Base-by-base conservation (phyloP, 768 basidiomycete species). In the Austroboletus eburneus region DNA sequence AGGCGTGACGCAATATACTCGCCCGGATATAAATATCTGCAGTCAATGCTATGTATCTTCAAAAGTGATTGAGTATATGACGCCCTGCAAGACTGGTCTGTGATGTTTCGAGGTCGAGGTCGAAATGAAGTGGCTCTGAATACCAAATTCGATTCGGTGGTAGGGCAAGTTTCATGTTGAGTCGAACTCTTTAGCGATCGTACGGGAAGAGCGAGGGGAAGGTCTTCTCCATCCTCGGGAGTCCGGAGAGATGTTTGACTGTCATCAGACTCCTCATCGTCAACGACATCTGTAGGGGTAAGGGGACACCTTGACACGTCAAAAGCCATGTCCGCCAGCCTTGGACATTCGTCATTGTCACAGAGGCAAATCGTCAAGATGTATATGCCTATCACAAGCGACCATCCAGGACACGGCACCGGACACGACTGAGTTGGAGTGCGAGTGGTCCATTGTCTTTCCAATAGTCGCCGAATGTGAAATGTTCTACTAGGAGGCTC, bases 181-280 rank as follows among this genome's bases (percentile, higher is more conserved):
- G 27, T 21, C 4, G 37, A 33, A 17, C 20, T 30, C 20, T 39
- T 48, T 22, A 16, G 20, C 21, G 39, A 7, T 17, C 33, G 44
- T 20, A 7, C 35, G 9, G 51, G 48, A 5, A 37, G 32, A 4
- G 43, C 16, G 32, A 54, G 18, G 8, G 57, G 46, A 24, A 62
- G 24, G 14, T 39, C 39, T 21, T 59, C 61, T 23, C 51, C 52
- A 18, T 66, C 59, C 30, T 57, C 56, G 30, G 62, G 66, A 21
- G 59, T 68, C 20, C 52, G 62, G 33, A 56, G 48, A 27, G 56
- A 64, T 7, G 32, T 23, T 29, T 49, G 65, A 22, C 55, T 54
- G 18, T 60, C 62, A 42, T 62, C 64, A 9, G 64, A 68, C 9
- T 54, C 58, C 27, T 55, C 64, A 17, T 64, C 59, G 8, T 64